A percentile compares a stretch with the other conserved stretches of the same genome.
Conservation (phyloP, 2,329 filamentous ascomycete genomes). For the Verruconis gallopava region DNA sequence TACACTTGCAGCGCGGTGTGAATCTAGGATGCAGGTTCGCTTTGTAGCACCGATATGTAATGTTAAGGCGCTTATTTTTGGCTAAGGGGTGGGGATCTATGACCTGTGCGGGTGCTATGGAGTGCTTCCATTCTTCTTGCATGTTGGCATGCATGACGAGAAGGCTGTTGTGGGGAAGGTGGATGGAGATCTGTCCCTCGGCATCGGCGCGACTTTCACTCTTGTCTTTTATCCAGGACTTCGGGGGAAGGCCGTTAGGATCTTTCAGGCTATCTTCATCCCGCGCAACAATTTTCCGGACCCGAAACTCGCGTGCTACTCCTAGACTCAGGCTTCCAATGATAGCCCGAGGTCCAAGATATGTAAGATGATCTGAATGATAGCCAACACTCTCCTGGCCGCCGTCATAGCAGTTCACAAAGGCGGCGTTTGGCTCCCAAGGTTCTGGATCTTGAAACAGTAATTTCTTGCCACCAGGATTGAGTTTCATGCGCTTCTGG, state of each 20-base stretch:
- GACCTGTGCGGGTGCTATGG: slow-evolving; percentile 58
- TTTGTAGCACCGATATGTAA: slow-evolving; percentile 86
- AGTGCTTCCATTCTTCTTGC: slow-evolving; percentile 96
- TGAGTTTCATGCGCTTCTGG: slow-evolving; percentile 53
- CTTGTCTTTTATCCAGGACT: slow-evolving; percentile 20
- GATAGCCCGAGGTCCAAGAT: slow-evolving; percentile 74
- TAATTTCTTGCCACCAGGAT: slow-evolving; percentile 60
- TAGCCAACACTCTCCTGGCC: slow-evolving; percentile 71
- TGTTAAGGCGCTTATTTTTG: slow-evolving; percentile 71
- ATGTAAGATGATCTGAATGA: slow-evolving; percentile 86
- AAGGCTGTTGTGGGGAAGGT: slow-evolving; percentile 87
- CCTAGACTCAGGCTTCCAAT: slow-evolving; percentile 87
- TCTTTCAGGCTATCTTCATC: slow-evolving; percentile 28
- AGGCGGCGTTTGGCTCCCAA: slow-evolving; percentile 81
- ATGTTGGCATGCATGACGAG: slow-evolving; percentile 96
- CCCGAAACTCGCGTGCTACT: slow-evolving; percentile 84
- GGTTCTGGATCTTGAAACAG: slow-evolving; percentile 57
- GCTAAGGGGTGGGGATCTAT: slow-evolving; percentile 79
- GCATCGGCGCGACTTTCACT: slow-evolving; percentile 39
- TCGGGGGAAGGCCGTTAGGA: slow-evolving; percentile 10
- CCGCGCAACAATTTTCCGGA: slow-evolving; percentile 58
- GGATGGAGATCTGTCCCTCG: slow-evolving; percentile 80
- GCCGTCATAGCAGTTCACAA: slow-evolving; percentile 89
- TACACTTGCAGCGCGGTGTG: slow-evolving; percentile 69
- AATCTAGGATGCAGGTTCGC: slow-evolving; percentile 59